A percentile compares a stretch with the other conserved stretches of the same genome.
Conservation (phyloP, 306 rosid species). For the Lathyrus aphaca region DNA sequence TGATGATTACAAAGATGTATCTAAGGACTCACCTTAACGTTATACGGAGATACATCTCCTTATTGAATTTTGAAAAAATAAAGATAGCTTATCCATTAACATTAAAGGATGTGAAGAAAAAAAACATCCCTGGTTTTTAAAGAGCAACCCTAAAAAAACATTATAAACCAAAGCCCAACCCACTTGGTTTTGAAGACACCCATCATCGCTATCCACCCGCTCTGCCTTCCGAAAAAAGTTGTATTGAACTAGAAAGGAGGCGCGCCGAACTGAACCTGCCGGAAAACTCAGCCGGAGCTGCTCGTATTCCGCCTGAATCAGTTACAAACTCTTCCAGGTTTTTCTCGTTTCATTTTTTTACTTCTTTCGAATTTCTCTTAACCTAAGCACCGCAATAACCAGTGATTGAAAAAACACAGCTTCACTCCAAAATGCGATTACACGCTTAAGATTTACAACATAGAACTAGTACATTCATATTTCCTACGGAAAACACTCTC, state of each 20-base stretch:
- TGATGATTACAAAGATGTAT: no score
- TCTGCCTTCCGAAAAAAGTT: neutral
- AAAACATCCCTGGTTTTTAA: no score
- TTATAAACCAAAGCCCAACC: neutral
- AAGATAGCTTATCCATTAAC: no score
- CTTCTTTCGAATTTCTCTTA: neutral
- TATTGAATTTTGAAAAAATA: no score
- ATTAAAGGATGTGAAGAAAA: no score
- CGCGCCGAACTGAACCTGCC: neutral
- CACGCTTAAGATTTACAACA: neutral
- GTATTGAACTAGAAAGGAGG: neutral
- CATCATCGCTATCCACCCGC: neutral
- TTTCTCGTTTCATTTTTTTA: neutral
- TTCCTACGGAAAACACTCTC: no score
- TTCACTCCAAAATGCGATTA: neutral
- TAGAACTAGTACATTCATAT: no score
- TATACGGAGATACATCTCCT: no score
- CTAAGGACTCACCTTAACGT: no score
- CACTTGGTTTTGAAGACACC: neutral
- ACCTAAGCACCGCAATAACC: neutral
- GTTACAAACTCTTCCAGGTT: neutral
- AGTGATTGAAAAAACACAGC: neutral
- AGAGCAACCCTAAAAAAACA: neutral
- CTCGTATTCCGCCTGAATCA: neutral
- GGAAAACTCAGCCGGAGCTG: neutral